Evolutionary conservation across 106 monocot species (phyloP).

Genomic region (Dendrobium chrysotoxum): DNA sequence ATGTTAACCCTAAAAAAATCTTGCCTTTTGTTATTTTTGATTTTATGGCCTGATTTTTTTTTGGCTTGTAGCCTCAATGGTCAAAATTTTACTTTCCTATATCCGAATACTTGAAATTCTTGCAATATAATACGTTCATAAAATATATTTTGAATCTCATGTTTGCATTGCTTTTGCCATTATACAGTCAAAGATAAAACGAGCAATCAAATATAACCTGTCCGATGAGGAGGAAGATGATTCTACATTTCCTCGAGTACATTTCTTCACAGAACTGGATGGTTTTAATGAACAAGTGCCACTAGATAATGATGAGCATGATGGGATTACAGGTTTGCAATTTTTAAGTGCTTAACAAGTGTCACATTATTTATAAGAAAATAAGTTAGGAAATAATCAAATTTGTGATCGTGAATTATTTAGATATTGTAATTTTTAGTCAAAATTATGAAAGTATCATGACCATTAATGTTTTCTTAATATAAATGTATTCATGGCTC

Average conservation of each 20-base stretch:
- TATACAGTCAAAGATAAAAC: conserved; percentile 61
- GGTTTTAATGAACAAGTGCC: conserved; percentile 85
- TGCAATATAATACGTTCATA: background rate
- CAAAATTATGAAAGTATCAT: background rate
- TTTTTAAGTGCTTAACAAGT: background rate
- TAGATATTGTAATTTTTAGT: background rate
- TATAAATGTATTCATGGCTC: background rate
- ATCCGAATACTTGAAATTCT: background rate
- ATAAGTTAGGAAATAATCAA: background rate
- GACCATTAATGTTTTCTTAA: background rate
- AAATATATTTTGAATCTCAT: background rate
- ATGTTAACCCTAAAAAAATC: background rate
- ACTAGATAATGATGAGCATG: conserved; percentile 51
- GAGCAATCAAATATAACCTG: conserved; percentile 63
- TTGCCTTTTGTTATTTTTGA: background rate
- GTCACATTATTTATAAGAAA: background rate
- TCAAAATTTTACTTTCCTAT: background rate
- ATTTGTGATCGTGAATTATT: background rate
- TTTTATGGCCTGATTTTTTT: background rate
- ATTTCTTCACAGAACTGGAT: conserved; percentile 37
- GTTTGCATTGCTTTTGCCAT: background rate
- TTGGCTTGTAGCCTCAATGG: background rate
- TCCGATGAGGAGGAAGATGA: conserved; percentile 72
- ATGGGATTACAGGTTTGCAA: conserved; percentile 10
- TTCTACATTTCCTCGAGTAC: conserved; percentile 3